phyloP scores from a whole-genome alignment of 116 monocot genomes.

The Papilionanthe hybrid region DNA sequence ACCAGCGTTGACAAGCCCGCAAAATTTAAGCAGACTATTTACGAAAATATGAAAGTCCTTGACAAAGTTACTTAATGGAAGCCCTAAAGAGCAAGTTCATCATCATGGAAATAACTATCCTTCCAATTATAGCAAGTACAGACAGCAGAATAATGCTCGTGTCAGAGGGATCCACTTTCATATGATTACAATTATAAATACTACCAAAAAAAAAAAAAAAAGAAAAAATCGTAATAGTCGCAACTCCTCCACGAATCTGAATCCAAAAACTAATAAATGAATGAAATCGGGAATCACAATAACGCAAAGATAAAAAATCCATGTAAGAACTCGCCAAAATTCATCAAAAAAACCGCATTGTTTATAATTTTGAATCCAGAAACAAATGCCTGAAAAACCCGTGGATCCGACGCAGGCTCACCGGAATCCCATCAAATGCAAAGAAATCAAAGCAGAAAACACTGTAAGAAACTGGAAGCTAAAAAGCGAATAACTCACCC shows the following conservation, averaged over 20 bases:
- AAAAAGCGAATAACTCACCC: neutral
- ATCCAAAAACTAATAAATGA: neutral
- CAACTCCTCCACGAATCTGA: neutral
- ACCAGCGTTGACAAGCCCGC: neutral
- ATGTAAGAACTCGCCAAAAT: neutral
- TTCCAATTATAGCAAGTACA: neutral
- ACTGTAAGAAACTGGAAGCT: neutral
- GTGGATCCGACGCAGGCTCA: neutral
- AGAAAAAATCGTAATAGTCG: too few species aligned
- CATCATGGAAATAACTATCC: neutral
- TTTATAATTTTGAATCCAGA: neutral
- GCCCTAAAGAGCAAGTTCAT: neutral
- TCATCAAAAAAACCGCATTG: neutral
- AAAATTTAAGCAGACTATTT: neutral
- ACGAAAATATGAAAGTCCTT: neutral
- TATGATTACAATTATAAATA: too few species aligned
- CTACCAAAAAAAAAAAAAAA: too few species aligned
- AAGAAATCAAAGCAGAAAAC: neutral
- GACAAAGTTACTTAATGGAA: neutral
- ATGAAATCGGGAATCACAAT: neutral
- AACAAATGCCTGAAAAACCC: neutral
- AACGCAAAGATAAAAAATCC: neutral
- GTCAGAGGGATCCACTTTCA: too few species aligned
- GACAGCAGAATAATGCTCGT: neutral
- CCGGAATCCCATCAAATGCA: neutral